Evolutionary conservation across 768 basidiomycete species (phyloP), one percentile per base, ranked within the genome.

Genomic region (Boletus coccyginus): DNA sequence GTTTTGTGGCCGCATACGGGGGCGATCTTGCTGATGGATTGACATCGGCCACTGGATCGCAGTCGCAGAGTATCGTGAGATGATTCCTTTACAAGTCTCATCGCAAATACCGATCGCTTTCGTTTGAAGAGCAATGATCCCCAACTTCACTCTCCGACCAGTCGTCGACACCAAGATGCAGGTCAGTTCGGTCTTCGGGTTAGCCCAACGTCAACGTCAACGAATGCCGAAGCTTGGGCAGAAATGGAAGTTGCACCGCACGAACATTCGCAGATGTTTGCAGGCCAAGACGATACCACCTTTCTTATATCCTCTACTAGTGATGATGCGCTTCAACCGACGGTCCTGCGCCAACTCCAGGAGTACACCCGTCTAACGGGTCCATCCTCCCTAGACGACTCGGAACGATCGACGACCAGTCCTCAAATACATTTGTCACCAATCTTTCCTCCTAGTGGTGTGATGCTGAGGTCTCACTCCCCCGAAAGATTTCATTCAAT

Each of bases 11-110:
- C 47, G 75, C 77, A 14, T 81, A 73, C 46, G 81, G 77, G 13
- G 77, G 77, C 40, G 81, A 79, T 50, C 69, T 82, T 27, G 76
- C 75, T 13, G 73, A 75, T 14, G 80, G 76, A 33, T 56, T 81
- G 32, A 75, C 80, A 5, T 55, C 73, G 35, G 66, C 66, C 27
- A 67, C 70, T 7, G 72, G 70, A 32, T 75, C 76, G 8, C 74
- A 77, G 45, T 65, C 74, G 52, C 65, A 67, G 50, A 68, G 55
- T 44, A 64, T 62, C 45, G 62, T 71, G 57, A 62, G 79, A 50
- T 57, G 41, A 51, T 58, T 56, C 50, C 52, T 29, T 61, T 47
- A 40, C 54, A 58, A 52, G 45, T 46, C 39, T 54, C 41, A 19
- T 41, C 31, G 13, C 44, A 50, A 50, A 58, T 52, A 50, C 60